Conservation (phyloP, 176 grass and related monocot species). For the Typha latifolia region DNA sequence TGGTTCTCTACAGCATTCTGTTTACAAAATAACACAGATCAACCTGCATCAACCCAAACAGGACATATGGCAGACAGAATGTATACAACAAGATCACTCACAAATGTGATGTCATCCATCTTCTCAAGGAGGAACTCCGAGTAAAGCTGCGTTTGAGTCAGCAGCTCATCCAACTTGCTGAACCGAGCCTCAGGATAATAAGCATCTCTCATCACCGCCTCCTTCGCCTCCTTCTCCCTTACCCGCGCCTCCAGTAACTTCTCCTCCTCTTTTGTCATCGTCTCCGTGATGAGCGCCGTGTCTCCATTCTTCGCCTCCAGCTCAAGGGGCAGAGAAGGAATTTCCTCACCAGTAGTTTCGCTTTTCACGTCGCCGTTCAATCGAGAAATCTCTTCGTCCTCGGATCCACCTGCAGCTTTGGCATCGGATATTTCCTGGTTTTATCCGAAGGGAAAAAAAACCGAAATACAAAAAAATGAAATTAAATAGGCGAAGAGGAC, state of each 20-base stretch:
- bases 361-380: not conserved
- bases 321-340: slow-evolving; percentile 32
- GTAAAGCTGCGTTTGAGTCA: slow-evolving; percentile 81
- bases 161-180: slow-evolving; percentile 77
- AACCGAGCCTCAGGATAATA: slow-evolving; percentile 45
- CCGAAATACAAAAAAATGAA: no score
- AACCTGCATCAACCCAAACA: not conserved
- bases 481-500: not conserved
- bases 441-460: not conserved
- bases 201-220: slow-evolving; percentile 24
- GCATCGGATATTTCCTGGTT: slow-evolving; percentile 36
- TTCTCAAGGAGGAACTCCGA: slow-evolving; percentile 90
- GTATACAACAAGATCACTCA: slow-evolving; percentile 6
- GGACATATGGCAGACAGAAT: not conserved
- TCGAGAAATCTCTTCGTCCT: no score
- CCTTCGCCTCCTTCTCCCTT: slow-evolving; percentile 38
- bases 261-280: slow-evolving; percentile 71
- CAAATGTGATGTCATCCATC: slow-evolving; percentile 79
- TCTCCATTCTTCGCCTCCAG: slow-evolving; percentile 80
- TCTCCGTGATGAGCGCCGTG: slow-evolving; percentile 43
- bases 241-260: slow-evolving; percentile 30
- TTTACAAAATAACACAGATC: slow-evolving; percentile 18
- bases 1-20: slow-evolving; percentile 31
- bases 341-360: slow-evolving; percentile 4
- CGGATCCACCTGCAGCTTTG: slow-evolving; percentile 23